A percentile compares a stretch with the other conserved stretches of the same genome.
Evolutionary conservation across 2,329 filamentous ascomycete genomes (phyloP).

Genomic region (Neofusicoccum kwambonambiense): DNA sequence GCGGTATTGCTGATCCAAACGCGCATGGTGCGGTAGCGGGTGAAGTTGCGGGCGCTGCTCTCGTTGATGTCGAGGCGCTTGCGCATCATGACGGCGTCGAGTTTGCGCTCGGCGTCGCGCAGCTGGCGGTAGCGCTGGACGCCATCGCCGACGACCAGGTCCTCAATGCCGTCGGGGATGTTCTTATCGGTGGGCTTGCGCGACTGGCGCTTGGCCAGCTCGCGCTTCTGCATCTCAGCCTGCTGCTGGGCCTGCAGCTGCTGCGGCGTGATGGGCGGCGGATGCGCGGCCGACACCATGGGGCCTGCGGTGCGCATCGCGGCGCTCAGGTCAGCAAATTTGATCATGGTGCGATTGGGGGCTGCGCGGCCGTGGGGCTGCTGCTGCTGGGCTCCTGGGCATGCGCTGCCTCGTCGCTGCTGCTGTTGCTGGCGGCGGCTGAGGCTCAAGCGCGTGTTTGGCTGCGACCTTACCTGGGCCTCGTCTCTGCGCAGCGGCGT

Average conservation of each 20-base stretch:
- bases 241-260: constrained; percentile 48
- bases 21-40: constrained; percentile 80
- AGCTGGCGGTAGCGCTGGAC: constrained; percentile 79
- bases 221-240: constrained; percentile 53
- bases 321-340: constrained; percentile 47
- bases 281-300: constrained; percentile 32
- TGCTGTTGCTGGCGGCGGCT: constrained; percentile 23
- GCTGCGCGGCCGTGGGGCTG: background rate
- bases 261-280: constrained; percentile 37
- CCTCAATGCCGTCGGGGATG: constrained; percentile 81
- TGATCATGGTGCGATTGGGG: constrained; percentile 40
- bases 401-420: constrained; percentile 16
- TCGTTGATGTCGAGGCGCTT: constrained; percentile 87
- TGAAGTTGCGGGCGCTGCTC: constrained; percentile 69
- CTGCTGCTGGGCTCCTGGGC: constrained; percentile 7
- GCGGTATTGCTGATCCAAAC: constrained; percentile 95
- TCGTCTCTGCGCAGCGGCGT: constrained; percentile 31
- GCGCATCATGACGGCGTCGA: constrained; percentile 91
- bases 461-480: constrained; percentile 40
- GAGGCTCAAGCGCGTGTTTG: constrained; percentile 5
- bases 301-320: constrained; percentile 48
- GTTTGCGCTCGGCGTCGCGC: constrained; percentile 78
- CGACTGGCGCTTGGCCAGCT: constrained; percentile 75
- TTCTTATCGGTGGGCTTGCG: constrained; percentile 93
- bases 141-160: constrained; percentile 76